Percentiles rank a stretch among this genome's conserved stretches.
phyloP scores from a whole-genome alignment of 495 filamentous ascomycete species.

The Penicillium bialowiezense region DNA sequence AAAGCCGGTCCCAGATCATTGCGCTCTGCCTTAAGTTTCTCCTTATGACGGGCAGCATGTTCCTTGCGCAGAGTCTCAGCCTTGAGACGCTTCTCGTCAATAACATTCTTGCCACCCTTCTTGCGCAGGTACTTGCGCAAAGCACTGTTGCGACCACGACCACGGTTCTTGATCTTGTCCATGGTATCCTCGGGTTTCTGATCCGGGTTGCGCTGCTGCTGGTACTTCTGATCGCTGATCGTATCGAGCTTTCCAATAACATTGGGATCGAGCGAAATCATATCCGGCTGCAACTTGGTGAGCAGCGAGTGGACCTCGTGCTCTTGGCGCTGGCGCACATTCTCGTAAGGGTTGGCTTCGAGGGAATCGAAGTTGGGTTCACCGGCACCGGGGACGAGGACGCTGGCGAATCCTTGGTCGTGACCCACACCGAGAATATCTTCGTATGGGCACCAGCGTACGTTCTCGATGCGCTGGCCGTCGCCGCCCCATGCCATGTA shows the following conservation, averaged over 20 bases:
- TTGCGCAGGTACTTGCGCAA: conserved; percentile 85
- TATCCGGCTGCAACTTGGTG: conserved; percentile 92
- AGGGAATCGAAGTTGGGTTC: conserved; percentile 95
- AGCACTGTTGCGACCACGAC: conserved; percentile 87
- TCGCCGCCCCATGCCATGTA: conserved; percentile 95
- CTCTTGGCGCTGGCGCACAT: conserved; percentile 86
- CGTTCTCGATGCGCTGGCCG: conserved; percentile 72
- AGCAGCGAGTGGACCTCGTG: conserved; percentile 84
- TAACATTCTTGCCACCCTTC: conserved; percentile 83
- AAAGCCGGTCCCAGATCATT: conserved; percentile 70
- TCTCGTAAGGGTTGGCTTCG: conserved; percentile 97
- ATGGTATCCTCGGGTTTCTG: conserved; percentile 65
- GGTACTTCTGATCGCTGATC: conserved; percentile 66
- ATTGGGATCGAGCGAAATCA: conserved; percentile 92
- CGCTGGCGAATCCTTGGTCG: conserved; percentile 78
- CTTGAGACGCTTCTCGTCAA: conserved; percentile 78
- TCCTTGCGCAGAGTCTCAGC: conserved; percentile 66
- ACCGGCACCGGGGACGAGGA: conserved; percentile 89
- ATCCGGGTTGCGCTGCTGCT: conserved; percentile 73
- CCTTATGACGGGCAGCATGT: conserved; percentile 58
- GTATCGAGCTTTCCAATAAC: conserved; percentile 85
- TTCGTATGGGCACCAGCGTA: conserved; percentile 92
- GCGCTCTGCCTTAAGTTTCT: conserved; percentile 58
- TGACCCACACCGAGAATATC: conserved; percentile 86
- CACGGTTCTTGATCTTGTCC: conserved; percentile 69